Evolutionary conservation across 768 basidiomycete genomes (phyloP).

Genomic region (Crassisporium funariophilum): DNA sequence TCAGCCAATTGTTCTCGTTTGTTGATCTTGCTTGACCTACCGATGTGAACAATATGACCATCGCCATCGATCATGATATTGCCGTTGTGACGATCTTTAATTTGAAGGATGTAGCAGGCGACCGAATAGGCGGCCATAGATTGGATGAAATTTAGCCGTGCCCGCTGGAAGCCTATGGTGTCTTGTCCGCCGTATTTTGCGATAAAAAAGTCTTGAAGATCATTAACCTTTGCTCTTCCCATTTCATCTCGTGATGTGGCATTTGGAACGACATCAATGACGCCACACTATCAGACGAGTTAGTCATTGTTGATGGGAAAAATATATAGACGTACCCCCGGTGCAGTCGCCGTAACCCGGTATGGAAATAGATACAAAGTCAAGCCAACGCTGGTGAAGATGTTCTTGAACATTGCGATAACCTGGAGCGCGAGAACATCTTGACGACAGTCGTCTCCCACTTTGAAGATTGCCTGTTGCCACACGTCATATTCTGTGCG

Average conservation of each 20-base stretch:
- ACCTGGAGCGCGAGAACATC: slow-evolving; percentile 96
- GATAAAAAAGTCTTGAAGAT: slow-evolving; percentile 91
- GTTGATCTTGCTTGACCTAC: slow-evolving; percentile 41
- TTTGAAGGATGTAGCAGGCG: slow-evolving; percentile 96
- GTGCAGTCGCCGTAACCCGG: slow-evolving; percentile 94
- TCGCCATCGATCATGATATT: slow-evolving; percentile 99
- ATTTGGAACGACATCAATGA: slow-evolving; percentile 98
- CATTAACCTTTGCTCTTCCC: slow-evolving; percentile 98
- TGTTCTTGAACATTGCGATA: slow-evolving; percentile 99
- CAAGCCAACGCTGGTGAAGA: slow-evolving; percentile 87
- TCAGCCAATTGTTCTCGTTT: slow-evolving; percentile 3
- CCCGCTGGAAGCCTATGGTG: slow-evolving; percentile 86
- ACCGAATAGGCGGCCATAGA: slow-evolving; percentile 99
- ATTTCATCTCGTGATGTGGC: slow-evolving; percentile 98
- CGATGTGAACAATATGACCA: slow-evolving; percentile 95
- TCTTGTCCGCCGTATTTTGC: slow-evolving; percentile 92
- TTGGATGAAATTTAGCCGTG: slow-evolving; percentile 94
- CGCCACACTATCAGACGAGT: slow-evolving; percentile 70
- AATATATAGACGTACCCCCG: slow-evolving; percentile 67
- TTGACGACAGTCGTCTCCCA: slow-evolving; percentile 98
- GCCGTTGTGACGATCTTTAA: slow-evolving; percentile 98
- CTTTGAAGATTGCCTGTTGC: slow-evolving; percentile 99
- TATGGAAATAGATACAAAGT: slow-evolving; percentile 94
- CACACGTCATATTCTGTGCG: slow-evolving; percentile 81
- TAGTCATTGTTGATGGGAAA: slow-evolving; percentile 1